Evolutionary conservation across 2,329 filamentous ascomycete genomes (phyloP), one percentile per base, ranked within the genome.

Genomic region (Fusarium pseudoanthophilum): DNA sequence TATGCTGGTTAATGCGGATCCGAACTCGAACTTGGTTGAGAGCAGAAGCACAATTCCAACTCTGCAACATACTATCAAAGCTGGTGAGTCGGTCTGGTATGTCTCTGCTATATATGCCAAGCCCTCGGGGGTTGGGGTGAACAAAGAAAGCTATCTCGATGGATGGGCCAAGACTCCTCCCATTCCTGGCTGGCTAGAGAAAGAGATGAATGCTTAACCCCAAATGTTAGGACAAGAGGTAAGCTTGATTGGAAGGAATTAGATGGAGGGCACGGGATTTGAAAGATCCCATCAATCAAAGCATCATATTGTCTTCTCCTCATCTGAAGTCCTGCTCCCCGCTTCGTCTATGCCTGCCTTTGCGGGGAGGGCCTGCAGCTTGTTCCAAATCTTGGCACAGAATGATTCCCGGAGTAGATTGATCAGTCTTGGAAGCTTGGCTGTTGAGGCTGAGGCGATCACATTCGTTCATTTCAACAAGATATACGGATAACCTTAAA

Each of bases 11-110:
- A 90, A 94, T 64, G 92, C 92, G 16, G 93, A 95, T 79, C 92
- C 93, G 11, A 95, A 95, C 82, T 92, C 91, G 53, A 95, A 95
- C 81, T 82, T 95, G 39, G 85, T 94, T 5, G 91, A 94, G 82
- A 90, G 90, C 66, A 84, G 93, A 66, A 94, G 92, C 8, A 86
- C 92, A 46, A 88, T 95, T 74, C 93, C 93, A 30, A 91, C 91
- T 36, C 81, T 95, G 77, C 88, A 91, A 78, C 86, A 88, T 71
- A 90, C 89, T 32, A 79, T 95, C 40, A 83, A 83, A 60, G 84
- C 85, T 49, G 91, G 88, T 1, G 84, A 89, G 75, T 86, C 84
- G 34, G 85, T 84, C 42, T 93, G 91, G 91, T 92, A 93, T 78
- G 86, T 92, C 7, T 91, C 90, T 16, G 92, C 87, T 8, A 88